Conservation (phyloP, 805 yeast genomes). For the Kuraishia floccosa region DNA sequence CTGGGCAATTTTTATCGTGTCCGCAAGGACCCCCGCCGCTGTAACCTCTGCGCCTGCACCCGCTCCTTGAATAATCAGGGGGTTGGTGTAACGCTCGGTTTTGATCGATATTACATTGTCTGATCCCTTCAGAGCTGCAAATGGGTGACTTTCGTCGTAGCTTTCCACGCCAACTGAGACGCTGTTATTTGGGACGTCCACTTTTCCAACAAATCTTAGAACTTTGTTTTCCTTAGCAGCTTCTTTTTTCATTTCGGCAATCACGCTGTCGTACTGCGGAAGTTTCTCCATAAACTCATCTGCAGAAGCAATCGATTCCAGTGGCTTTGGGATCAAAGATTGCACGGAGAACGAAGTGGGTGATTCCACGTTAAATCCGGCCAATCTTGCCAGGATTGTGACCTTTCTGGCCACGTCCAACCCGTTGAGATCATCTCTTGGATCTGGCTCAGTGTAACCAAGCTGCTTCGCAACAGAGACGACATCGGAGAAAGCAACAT, state of each 20-base stretch:
- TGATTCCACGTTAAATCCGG: constrained; percentile 77
- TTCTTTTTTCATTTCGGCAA: constrained; percentile 64
- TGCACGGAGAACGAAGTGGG: constrained; percentile 92
- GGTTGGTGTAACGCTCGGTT: constrained; percentile 87
- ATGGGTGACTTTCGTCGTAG: constrained; percentile 85
- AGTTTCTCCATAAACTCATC: constrained; percentile 72
- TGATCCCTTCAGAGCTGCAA: constrained; percentile 90
- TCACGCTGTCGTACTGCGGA: constrained; percentile 74
- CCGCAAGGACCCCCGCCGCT: constrained; percentile 84
- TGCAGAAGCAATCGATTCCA: constrained; percentile 63
- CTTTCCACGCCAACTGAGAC: constrained; percentile 84
- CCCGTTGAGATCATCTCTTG: constrained; percentile 97
- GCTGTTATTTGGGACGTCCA: constrained; percentile 58
- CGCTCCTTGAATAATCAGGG: constrained; percentile 95
- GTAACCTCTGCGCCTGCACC: constrained; percentile 74
- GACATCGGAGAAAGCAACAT: constrained; percentile 77
- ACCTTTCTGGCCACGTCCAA: constrained; percentile 98
- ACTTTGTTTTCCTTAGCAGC: constrained; percentile 83
- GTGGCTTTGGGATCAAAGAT: constrained; percentile 79
- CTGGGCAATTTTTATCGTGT: constrained; percentile 84
- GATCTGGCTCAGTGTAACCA: constrained; percentile 99
- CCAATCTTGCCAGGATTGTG: constrained; percentile 86
- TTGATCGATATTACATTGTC: constrained; percentile 91
- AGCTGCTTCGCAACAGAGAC: constrained; percentile 79
- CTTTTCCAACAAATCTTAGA: constrained; percentile 85